Evolutionary conservation across 2,329 filamentous ascomycete species (phyloP).

Genomic region (Neurospora crassa): DNA sequence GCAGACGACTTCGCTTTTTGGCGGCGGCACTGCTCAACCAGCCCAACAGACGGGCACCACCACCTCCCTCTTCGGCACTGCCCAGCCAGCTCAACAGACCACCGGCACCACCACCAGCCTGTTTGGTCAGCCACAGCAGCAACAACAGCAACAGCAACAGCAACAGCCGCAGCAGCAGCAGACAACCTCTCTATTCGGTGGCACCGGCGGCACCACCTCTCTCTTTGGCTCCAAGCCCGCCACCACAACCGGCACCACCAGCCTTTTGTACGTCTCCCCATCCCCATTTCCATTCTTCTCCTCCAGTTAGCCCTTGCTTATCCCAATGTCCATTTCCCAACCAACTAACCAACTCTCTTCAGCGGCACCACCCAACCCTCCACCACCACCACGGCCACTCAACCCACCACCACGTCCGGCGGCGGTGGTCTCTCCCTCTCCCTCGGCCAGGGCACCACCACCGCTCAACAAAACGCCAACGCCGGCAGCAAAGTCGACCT

Average conservation of each 20-base stretch:
- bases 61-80: background rate
- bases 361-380: slow-evolving; percentile 13
- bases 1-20: background rate
- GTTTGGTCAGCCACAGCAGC: slow-evolving; percentile 6
- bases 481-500: slow-evolving; percentile 72
- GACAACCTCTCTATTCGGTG: slow-evolving; percentile 12
- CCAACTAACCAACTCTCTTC: background rate
- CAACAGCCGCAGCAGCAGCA: slow-evolving; percentile 8
- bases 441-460: slow-evolving; percentile 35
- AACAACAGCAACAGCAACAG: slow-evolving; percentile 9
- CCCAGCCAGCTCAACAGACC: background rate
- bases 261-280: slow-evolving; percentile 21
- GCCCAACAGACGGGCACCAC: background rate
- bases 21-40: background rate
- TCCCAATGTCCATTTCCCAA: background rate
- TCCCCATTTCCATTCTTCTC: background rate
- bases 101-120: background rate
- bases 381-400: slow-evolving; percentile 13
- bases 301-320: background rate
- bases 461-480: slow-evolving; percentile 43
- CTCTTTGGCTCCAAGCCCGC: slow-evolving; percentile 15
- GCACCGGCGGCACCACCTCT: slow-evolving; percentile 5
- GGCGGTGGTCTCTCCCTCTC: slow-evolving; percentile 23
- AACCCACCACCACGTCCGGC: slow-evolving; percentile 5
- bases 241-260: background rate